A percentile compares a stretch with the other conserved stretches of the same genome.
Evolutionary conservation across 228 moss, liverwort and hornwort species (phyloP).

Genomic region (Sphagnum fallax): DNA sequence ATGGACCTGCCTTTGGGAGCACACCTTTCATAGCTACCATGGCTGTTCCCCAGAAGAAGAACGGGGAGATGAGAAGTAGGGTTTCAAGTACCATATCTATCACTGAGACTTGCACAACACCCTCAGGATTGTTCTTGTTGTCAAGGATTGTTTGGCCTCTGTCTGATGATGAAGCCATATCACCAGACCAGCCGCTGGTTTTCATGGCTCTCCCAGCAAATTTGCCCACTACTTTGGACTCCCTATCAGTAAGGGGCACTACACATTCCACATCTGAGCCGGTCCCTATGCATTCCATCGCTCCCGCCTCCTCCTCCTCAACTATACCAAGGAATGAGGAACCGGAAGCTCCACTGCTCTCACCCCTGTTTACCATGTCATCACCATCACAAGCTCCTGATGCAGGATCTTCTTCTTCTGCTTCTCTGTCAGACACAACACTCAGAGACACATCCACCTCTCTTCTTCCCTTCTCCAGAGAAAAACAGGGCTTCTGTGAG

Average conservation of each 20-base stretch:
- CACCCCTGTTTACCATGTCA: too few species aligned
- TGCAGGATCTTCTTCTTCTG: too few species aligned
- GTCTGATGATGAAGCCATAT: not conserved
- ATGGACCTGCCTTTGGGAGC: constrained; percentile 90
- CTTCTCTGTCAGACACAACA: too few species aligned
- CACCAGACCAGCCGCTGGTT: not conserved
- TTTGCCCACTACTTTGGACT: constrained; percentile 11
- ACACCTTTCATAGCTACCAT: constrained; percentile 99
- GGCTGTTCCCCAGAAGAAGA: constrained; percentile 98
- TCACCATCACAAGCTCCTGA: too few species aligned
- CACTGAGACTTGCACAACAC: constrained; percentile 14
- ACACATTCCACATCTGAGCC: constrained; percentile 56
- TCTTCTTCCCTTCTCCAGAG: too few species aligned
- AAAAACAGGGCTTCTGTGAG: too few species aligned
- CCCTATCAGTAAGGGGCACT: constrained; percentile 14
- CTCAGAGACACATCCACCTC: too few species aligned
- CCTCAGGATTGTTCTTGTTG: not conserved
- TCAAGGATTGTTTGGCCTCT: not conserved
- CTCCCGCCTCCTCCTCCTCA: constrained; percentile 5
- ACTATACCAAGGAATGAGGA: too few species aligned
- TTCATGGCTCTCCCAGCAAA: constrained; percentile 26
- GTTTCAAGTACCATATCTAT: constrained; percentile 52
- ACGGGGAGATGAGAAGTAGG: constrained; percentile 73
- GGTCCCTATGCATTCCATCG: constrained; percentile 54
- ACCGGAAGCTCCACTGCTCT: too few species aligned